These are phyloP conservation scores for Neopestalotiopsis clavispora DNA, from an alignment of 2,329 filamentous ascomycete genomes.

Conservation along the genomic window DNA sequence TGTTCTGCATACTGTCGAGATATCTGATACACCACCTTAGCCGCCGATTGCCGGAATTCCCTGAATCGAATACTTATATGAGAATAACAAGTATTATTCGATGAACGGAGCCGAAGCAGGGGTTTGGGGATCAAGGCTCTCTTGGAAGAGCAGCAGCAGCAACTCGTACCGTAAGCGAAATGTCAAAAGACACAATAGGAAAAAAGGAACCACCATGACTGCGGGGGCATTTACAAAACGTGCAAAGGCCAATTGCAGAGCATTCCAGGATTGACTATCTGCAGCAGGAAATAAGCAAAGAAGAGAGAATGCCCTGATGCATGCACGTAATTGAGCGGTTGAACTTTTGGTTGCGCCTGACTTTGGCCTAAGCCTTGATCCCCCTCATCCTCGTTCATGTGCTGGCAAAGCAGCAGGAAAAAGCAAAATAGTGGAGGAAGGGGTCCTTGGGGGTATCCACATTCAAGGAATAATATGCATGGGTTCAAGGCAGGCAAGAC, in stretches of 20 bases:
- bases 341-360: not conserved
- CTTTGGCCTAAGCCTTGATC: not conserved
- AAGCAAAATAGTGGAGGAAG: not conserved
- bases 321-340: not conserved
- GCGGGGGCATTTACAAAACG: not conserved
- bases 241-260: not conserved
- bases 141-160: not conserved
- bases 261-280: not conserved
- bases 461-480: too few species aligned
- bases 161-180: not conserved
- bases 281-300: not conserved
- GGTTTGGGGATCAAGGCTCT: not conserved
- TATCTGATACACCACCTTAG: not conserved
- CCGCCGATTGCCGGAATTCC: not conserved
- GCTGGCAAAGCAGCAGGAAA: not conserved
- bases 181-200: not conserved
- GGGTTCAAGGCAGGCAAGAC: too few species aligned
- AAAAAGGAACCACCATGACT: not conserved
- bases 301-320: not conserved
- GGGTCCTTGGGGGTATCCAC: too few species aligned
- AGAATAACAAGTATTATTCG: not conserved
- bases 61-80: not conserved
- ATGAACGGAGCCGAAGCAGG: not conserved
- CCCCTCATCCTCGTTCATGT: not conserved
- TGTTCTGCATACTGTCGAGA: not conserved